Base-by-base conservation (phyloP, 2,329 filamentous ascomycete species). In the Colletotrichum cuscutae region DNA sequence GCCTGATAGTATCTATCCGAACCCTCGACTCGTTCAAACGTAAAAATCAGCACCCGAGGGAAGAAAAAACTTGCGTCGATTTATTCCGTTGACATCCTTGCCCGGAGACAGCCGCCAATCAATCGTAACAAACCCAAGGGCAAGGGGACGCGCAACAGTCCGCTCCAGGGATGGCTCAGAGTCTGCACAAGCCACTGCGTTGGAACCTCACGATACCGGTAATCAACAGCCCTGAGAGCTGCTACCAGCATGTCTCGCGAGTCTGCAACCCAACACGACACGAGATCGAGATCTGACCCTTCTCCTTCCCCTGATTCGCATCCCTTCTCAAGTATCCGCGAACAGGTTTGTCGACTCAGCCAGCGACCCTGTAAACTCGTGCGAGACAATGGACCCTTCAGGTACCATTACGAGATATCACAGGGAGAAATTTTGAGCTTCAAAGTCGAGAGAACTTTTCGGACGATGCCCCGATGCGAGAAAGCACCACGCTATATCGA, bases 351-450 rank as follows among this genome's bases (percentile, higher is more conserved):
- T n/a, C 46, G 30, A 9, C 56, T 53, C 56, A 28, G 12, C n/a
- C 26, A 59, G 46, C 56, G 13, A 15, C 56, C 4, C n/a, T 4
- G 32, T 62, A 30, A 52, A 22, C 42, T 64, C 60, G 28, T 15
- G 19, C 37, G 46, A 65, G 52, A 56, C 35, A 49, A 52, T 32
- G 12, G 22, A 9, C 30, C 9, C 24, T n/a, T 28, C 37, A 53
- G 28, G 32, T 6, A 59, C 42, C 58, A 19, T 46, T 26, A 11
- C 42, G 37, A 52, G 15, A 54, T n/a, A 30, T 53, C 24, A 26
- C 56, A 70, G 60, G 70, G 66, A 70, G 70, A 28, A 19, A 22
- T 24, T 12, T 35, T 24, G 32, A 63, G 66, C 49, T 64, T 61
- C 42, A 37, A 49, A 24, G 5, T 22, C 28, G 60, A 22, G 42